phyloP scores from a whole-genome alignment of 2,329 filamentous ascomycete genomes.

The Epichloe gansuensis region DNA sequence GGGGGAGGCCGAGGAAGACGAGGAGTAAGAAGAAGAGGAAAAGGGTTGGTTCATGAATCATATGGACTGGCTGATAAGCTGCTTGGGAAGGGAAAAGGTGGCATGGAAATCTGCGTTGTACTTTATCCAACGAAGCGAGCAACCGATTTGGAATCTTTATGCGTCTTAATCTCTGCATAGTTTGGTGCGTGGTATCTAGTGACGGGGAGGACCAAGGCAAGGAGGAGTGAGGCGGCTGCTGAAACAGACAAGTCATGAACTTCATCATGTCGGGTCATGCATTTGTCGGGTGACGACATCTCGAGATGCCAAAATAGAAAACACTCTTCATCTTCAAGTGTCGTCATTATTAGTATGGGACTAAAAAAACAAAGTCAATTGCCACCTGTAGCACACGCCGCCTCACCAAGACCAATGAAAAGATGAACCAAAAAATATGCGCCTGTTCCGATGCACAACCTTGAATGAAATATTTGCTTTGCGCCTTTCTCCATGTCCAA shows the following conservation, averaged over 20 bases:
- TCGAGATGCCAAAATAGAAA: background rate
- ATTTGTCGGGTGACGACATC: too few relatives aligned
- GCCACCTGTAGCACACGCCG: background rate
- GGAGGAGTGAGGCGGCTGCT: background rate
- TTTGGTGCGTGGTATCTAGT: background rate
- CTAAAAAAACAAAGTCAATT: background rate
- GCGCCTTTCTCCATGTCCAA: background rate
- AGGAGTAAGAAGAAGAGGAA: background rate
- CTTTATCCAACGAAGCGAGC: background rate
- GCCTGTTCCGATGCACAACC: conserved; percentile 1
- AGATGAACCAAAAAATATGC: background rate
- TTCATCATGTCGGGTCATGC: too few relatives aligned
- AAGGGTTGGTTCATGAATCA: background rate
- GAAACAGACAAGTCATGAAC: too few relatives aligned
- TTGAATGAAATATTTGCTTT: background rate
- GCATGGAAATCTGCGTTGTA: too few relatives aligned
- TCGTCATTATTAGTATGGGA: background rate
- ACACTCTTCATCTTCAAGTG: background rate
- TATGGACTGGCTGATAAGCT: background rate
- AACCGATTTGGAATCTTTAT: background rate
- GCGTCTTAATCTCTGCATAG: background rate
- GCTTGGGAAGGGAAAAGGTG: background rate
- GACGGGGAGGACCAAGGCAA: conserved; percentile 16
- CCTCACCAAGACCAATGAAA: background rate
- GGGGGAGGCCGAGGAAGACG: background rate